Conservation (phyloP, 1,284 basidiomycete genomes). For the Vanrija pseudolonga region DNA sequence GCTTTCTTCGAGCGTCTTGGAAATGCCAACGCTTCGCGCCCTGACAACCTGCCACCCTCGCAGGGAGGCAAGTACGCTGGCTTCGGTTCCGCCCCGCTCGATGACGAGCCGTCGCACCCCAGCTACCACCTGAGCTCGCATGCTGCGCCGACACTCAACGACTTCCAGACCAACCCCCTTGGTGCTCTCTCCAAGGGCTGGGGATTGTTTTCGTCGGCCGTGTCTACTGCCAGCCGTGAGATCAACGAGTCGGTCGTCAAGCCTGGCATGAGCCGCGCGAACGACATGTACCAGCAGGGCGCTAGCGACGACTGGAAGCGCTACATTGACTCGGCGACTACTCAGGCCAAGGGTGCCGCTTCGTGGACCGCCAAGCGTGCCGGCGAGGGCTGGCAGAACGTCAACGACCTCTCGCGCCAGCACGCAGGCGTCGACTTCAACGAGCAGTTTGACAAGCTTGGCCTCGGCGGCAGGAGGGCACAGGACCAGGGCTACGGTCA, state of each 20-base stretch:
- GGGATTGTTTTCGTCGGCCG: conserved; percentile 48
- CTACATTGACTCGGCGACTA: conserved; percentile 23
- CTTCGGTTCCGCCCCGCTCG: conserved; percentile 43
- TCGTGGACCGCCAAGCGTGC: conserved; percentile 38
- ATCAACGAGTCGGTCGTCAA: conserved; percentile 48
- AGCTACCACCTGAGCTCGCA: conserved; percentile 40
- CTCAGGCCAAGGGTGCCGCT: conserved; percentile 31
- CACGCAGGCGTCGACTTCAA: conserved; percentile 46
- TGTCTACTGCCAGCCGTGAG: conserved; percentile 38
- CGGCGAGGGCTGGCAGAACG: conserved; percentile 39
- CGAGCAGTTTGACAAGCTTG: conserved; percentile 43
- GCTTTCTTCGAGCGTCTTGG: conserved; percentile 49
- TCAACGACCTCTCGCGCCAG: conserved; percentile 44
- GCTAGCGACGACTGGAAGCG: conserved; percentile 34
- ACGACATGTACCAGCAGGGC: conserved; percentile 25
- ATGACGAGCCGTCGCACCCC: conserved; percentile 29
- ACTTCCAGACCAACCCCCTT: conserved; percentile 45
- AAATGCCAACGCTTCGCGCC: conserved; percentile 37
- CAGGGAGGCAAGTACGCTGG: conserved; percentile 49
- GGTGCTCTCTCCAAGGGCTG: conserved; percentile 47
- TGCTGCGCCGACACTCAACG: conserved; percentile 42
- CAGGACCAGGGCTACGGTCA: conserved; percentile 12
- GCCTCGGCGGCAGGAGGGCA: conserved; percentile 18
- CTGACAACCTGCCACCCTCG: conserved; percentile 45
- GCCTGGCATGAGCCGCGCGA: conserved; percentile 39